Percentiles rank a stretch among this genome's conserved stretches.
These are phyloP conservation scores for Fusarium chlamydosporum DNA, from an alignment of 2,329 filamentous ascomycete species.

Conservation along the genomic window DNA sequence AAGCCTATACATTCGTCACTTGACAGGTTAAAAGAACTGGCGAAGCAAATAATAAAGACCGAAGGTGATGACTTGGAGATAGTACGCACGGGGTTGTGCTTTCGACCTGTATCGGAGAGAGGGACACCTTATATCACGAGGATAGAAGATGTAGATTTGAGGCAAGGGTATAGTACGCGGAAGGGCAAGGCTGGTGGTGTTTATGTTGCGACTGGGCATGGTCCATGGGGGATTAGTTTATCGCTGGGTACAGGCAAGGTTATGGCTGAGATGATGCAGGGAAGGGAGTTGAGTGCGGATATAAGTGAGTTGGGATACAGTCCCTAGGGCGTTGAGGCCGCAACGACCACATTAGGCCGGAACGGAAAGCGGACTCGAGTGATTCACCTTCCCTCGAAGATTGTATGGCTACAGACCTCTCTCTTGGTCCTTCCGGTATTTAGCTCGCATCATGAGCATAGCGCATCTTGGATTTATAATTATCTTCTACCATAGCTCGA, in stretches of 20 bases:
- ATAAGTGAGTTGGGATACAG: constrained; percentile 55
- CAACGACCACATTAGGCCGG: no score
- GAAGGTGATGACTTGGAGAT: constrained; percentile 68
- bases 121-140: constrained; percentile 75
- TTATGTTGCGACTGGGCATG: constrained; percentile 79
- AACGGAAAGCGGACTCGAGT: no score
- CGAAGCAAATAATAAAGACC: constrained; percentile 63
- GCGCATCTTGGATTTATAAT: no score
- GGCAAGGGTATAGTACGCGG: constrained; percentile 60
- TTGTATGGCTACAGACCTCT: no score
- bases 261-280: constrained; percentile 77
- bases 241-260: constrained; percentile 78
- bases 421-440: no score
- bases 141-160: constrained; percentile 70
- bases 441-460: no score
- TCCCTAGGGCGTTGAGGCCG: background rate
- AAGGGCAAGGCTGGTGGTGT: constrained; percentile 70
- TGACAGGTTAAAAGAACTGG: constrained; percentile 63
- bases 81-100: constrained; percentile 77
- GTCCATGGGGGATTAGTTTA: constrained; percentile 79
- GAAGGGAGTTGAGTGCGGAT: constrained; percentile 70
- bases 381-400: no score
- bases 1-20: constrained; percentile 55
- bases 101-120: constrained; percentile 75
- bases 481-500: no score